These are phyloP conservation scores for Trypanosoma vivax DNA, from an alignment of 208 protist genomes.

Conservation along the genomic window DNA sequence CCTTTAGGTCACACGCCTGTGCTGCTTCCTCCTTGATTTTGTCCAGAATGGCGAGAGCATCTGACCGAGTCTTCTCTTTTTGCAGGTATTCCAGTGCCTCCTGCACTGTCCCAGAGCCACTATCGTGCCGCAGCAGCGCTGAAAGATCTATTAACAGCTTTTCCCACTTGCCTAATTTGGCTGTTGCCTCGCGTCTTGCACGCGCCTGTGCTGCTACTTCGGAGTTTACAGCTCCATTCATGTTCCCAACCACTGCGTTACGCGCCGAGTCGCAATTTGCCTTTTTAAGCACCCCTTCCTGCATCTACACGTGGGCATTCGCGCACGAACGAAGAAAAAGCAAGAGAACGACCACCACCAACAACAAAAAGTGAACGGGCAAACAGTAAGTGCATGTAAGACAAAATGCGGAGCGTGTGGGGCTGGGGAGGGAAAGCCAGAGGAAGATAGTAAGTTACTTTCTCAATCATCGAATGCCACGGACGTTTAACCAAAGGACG, in stretches of 20 bases:
- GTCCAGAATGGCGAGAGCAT: constrained; percentile 32
- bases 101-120: constrained; percentile 40
- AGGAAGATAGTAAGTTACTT: no score
- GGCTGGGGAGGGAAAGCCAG: no score
- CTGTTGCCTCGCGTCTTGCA: constrained; percentile 8
- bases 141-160: constrained; percentile 16
- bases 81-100: constrained; percentile 34
- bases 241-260: not conserved
- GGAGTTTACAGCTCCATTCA: constrained; percentile 1
- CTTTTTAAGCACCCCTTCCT: not conserved
- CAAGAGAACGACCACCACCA: constrained; percentile 7
- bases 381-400: no score
- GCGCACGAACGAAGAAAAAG: not conserved
- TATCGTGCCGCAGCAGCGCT: constrained; percentile 20
- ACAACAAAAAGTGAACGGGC: no score
- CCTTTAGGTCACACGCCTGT: constrained; percentile 32
- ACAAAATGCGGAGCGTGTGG: no score
- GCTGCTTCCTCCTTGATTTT: constrained; percentile 23
- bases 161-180: constrained; percentile 11
- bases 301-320: not conserved
- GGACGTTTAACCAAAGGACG: no score
- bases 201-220: constrained; percentile 17
- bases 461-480: no score
- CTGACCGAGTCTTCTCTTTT: constrained; percentile 14
- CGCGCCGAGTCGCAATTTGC: not conserved